These are phyloP conservation scores for Hippophae gyantsensis DNA, from an alignment of 306 rosid genomes.

Conservation along the genomic window DNA sequence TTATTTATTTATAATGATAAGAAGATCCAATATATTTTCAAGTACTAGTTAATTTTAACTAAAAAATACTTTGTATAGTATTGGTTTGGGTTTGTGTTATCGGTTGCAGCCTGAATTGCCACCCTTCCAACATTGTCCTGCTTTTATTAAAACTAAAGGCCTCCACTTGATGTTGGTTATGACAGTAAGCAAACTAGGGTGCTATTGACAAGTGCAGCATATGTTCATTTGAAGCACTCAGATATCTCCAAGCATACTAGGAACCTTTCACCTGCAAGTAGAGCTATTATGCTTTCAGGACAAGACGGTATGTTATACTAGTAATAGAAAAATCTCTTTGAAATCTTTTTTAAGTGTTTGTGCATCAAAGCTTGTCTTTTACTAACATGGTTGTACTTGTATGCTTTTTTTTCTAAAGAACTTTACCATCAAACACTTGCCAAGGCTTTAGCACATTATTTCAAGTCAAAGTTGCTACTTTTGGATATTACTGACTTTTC, in stretches of 20 bases:
- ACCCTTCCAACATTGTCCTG: not conserved
- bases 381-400: not conserved
- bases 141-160: conserved; percentile 7
- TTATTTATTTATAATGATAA: too few relatives aligned
- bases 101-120: not conserved
- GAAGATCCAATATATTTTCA: too few relatives aligned
- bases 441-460: conserved; percentile 70
- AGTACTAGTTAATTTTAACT: not conserved
- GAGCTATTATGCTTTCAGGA: conserved; percentile 83
- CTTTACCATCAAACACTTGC: conserved; percentile 82
- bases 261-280: conserved; percentile 84
- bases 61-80: not conserved
- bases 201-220: conserved; percentile 68
- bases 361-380: not conserved
- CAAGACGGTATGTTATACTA: conserved; percentile 50
- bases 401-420: conserved; percentile 37
- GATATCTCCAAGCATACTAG: conserved; percentile 71
- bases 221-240: conserved; percentile 59
- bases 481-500: conserved; percentile 69
- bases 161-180: conserved; percentile 14
- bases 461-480: conserved; percentile 66
- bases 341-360: not conserved
- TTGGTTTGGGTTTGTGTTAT: too few relatives aligned
- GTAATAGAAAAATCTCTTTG: conserved; percentile 1
- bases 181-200: conserved; percentile 55